These are phyloP conservation scores for Turnera subulata DNA, from an alignment of 345 rosid genomes.

Conservation along the genomic window DNA sequence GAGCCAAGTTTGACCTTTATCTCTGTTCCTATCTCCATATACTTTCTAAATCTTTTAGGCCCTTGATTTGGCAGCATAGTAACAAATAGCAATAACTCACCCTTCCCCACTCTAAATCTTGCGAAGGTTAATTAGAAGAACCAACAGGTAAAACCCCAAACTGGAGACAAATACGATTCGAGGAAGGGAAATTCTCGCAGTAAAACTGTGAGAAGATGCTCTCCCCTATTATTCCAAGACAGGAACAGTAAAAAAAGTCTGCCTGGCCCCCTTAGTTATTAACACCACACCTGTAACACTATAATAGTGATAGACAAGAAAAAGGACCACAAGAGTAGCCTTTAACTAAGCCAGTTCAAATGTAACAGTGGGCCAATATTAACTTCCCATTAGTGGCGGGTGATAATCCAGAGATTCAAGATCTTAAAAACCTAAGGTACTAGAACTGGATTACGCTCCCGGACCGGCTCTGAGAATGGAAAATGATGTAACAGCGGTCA, in stretches of 20 bases:
- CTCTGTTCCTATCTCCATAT: background rate
- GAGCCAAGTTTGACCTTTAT: constrained; percentile 1
- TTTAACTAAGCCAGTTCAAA: background rate
- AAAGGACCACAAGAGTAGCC: no score
- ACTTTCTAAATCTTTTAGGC: background rate
- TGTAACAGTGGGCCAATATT: background rate
- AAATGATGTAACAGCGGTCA: constrained; percentile 24
- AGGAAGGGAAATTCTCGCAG: background rate
- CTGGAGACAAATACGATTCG: background rate
- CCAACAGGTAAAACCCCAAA: background rate
- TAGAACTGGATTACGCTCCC: background rate
- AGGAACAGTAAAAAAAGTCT: background rate
- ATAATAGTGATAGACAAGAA: no score
- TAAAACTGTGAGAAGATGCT: no score
- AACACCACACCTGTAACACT: background rate
- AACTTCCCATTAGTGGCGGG: background rate
- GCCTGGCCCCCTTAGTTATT: background rate
- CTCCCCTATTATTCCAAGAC: no score
- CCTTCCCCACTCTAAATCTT: background rate
- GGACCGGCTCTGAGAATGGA: constrained; percentile 5
- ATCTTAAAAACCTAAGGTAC: background rate
- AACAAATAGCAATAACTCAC: background rate
- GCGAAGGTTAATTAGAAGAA: background rate
- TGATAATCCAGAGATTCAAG: background rate
- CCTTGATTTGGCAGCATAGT: background rate